Percentiles rank a stretch among this genome's conserved stretches.
Evolutionary conservation across 495 filamentous ascomycete species (phyloP).

Genomic region (Aspergillus haitiensis): DNA sequence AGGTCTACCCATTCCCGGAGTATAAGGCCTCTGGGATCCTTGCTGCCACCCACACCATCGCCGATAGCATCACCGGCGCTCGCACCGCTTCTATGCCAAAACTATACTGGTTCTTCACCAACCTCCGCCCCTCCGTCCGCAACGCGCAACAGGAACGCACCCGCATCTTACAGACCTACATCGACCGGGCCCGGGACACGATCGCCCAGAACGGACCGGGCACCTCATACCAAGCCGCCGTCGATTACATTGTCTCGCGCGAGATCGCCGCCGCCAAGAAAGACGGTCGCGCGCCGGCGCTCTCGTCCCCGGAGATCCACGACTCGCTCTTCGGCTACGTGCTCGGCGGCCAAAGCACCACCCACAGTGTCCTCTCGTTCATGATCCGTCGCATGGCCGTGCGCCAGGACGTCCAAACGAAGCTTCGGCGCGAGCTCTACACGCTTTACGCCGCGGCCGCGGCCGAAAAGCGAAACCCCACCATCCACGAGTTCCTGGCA

Average conservation of each 20-base stretch:
- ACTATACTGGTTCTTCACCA: not conserved
- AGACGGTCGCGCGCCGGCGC: not conserved
- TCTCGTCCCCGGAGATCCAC: not conserved
- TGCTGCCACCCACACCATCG: not conserved
- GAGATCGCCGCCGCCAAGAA: not conserved
- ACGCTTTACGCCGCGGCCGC: not conserved
- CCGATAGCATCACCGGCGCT: not conserved
- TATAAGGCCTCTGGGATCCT: not conserved
- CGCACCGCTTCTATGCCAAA: not conserved
- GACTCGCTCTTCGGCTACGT: not conserved
- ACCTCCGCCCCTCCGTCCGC: not conserved
- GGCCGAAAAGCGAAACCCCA: not conserved
- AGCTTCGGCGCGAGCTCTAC: not conserved
- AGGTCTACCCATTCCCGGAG: not conserved
- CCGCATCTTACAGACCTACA: not conserved
- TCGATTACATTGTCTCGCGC: not conserved
- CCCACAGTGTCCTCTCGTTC: not conserved
- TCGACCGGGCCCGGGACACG: not conserved
- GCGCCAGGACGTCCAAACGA: not conserved
- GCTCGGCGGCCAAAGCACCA: not conserved
- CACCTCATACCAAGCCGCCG: not conserved
- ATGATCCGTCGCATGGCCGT: not conserved
- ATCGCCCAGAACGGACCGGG: not conserved
- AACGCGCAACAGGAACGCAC: not conserved
- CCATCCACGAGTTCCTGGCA: not conserved